Evolutionary conservation across 2,329 filamentous ascomycete genomes (phyloP), one percentile per base, ranked within the genome.

Genomic region (Seiridium cupressi): DNA sequence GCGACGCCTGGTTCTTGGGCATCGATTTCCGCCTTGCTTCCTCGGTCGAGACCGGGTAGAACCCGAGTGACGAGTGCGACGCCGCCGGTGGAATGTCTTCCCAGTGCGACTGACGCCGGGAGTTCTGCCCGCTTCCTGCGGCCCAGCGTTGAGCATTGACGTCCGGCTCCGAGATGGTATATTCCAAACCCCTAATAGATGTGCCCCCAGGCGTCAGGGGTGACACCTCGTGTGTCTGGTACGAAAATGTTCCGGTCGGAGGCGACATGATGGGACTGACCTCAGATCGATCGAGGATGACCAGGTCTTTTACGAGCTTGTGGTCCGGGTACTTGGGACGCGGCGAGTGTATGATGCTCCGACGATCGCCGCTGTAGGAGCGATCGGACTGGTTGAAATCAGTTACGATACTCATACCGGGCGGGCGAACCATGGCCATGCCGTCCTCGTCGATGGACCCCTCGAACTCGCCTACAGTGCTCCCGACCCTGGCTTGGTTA

Each of bases 201-300:
- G 34, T 18, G 31, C 44, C 54, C n/a, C 44, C 53, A 13, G 54
- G 54, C 13, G 54, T 57, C 31, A 57, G 11, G 2, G 54, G 54
- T 13, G 54, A 57, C 6, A 57, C 54, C 54, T 35, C 44, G 26
- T 57, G 34, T 18, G 11, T 44, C 34, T 46, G 32, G 34, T 46
- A 36, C 40, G 54, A 46, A 32, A 46, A 57, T n/a, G 35, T 57
- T n/a, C 42, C 40, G 10, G 42, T 36, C 9, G 54, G 54, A 5
- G 54, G 54, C 11, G 54, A 44, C 31, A 57, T n/a, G 44, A 57
- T 48, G 34, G 54, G 54, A 35, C 54, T 57, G 26, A 57, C 42
- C 2, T 38, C 49, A 5, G n/a, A 38, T 9, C 34, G 32, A 13
- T 53, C 49, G 34, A 35, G 11, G 4, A 35, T n/a, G 13, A 47